Evolutionary conservation across 2,329 filamentous ascomycete species (phyloP), one percentile per base, ranked within the genome.

Genomic region (Uncinocarpus reesii): DNA sequence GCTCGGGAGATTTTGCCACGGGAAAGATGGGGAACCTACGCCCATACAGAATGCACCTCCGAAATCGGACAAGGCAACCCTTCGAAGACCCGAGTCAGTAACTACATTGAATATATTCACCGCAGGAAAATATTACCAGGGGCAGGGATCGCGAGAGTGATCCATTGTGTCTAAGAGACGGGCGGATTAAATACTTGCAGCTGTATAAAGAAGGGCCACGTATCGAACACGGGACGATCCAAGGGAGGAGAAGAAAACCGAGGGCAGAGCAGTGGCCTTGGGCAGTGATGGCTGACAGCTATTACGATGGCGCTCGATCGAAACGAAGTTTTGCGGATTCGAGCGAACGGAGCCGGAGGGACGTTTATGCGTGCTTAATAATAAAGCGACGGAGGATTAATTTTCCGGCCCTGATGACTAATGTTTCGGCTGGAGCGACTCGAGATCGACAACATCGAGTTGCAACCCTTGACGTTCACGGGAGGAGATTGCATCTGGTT

Each of bases 1-100:
- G 11, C 26, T 29, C 7, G 26, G 26, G 26, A 11, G 36, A 13
- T 20, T 29, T 7, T 31, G 23, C 8, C 32, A 36, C 18, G 31
- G 29, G 18, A 23, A 53, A 28, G 52, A 53, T 26, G 53, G 47
- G 8, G 23, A n/a, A 74, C 85, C 56, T 84, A 92, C 87, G 60
- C 90, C 90, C 90, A 95, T 96, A 65, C 79, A 83, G 63, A 96
- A 95, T 50, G 90, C 92, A 71, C 92, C 92, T 55, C 92, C 92
- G 66, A 96, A 96, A 73, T 98, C 92, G 71, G 89, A 95, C 58
- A 96, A 78, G 56, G 92, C 85, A 63, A 96, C 89, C 83, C 45
- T 47, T 23, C n/a, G 10, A 6, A 40, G 2, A 40, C 2, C 3
- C 18, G 11, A 34, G 29, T 47, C 13, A 47, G 45, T 21, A 32